Evolutionary conservation across 108 stramenopile genomes (phyloP).

Genomic region (Aurantiochytrium sp.): DNA sequence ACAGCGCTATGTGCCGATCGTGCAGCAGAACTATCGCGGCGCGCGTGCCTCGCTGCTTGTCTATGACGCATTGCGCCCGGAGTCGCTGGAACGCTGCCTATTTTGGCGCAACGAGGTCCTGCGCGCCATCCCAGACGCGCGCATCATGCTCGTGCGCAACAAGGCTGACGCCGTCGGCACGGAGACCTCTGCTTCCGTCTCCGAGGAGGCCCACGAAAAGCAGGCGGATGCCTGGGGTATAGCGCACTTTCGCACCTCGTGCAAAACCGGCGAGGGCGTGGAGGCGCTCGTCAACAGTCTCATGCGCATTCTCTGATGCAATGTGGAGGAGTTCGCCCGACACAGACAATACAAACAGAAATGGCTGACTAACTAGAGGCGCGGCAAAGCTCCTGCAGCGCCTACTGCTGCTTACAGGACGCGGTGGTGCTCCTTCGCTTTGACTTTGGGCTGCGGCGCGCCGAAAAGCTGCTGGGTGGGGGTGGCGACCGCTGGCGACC

Average conservation of each 20-base stretch:
- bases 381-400: no score
- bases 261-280: neutral
- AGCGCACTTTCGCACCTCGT: neutral
- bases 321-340: neutral
- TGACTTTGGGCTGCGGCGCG: no score
- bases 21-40: conserved; percentile 3
- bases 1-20: neutral
- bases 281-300: neutral
- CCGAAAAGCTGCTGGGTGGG: no score
- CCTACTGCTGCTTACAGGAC: no score
- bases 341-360: neutral
- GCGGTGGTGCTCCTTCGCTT: no score
- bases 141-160: neutral
- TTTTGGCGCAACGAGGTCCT: conserved; percentile 15
- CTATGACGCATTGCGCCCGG: neutral
- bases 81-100: neutral
- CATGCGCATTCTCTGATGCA: neutral
- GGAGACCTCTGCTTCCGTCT: neutral
- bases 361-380: no score
- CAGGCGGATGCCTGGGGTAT: neutral
- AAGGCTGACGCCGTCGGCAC: neutral
- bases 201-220: neutral
- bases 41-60: neutral
- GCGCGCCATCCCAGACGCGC: neutral
- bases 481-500: no score